phyloP scores from a whole-genome alignment of 805 yeast genomes.

The Pichia phayaonensis region DNA sequence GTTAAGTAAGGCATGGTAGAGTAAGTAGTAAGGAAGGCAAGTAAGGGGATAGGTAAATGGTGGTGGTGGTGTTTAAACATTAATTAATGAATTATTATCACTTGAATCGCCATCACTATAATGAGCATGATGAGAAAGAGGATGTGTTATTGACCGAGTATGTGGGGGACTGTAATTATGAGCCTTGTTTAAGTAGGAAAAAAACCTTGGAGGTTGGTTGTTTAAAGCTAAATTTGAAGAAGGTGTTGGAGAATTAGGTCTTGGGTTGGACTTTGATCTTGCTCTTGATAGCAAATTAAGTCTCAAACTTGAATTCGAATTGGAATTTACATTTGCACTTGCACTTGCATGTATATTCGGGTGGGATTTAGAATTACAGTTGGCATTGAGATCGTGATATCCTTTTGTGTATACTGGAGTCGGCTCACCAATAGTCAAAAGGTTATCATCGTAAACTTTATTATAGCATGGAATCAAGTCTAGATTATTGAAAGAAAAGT shows the following conservation, averaged over 20 bases:
- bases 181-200: not conserved
- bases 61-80: not conserved
- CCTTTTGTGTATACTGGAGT: conserved; percentile 19
- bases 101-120: not conserved
- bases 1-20: not conserved
- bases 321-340: not conserved
- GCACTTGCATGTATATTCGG: too few relatives aligned
- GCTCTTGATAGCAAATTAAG: not conserved
- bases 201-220: not conserved
- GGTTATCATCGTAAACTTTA: conserved; percentile 24
- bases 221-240: not conserved
- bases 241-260: not conserved
- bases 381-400: not conserved
- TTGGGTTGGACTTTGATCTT: not conserved
- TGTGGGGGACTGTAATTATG: not conserved
- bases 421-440: conserved; percentile 16
- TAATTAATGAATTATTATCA: not conserved
- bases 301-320: not conserved
- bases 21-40: not conserved
- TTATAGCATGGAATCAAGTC: conserved; percentile 22
- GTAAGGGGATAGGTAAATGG: not conserved
- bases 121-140: not conserved
- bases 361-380: not conserved
- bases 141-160: not conserved
- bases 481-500: not conserved